Conservation (phyloP, 805 yeast genomes). For the Candida morakotiae region DNA sequence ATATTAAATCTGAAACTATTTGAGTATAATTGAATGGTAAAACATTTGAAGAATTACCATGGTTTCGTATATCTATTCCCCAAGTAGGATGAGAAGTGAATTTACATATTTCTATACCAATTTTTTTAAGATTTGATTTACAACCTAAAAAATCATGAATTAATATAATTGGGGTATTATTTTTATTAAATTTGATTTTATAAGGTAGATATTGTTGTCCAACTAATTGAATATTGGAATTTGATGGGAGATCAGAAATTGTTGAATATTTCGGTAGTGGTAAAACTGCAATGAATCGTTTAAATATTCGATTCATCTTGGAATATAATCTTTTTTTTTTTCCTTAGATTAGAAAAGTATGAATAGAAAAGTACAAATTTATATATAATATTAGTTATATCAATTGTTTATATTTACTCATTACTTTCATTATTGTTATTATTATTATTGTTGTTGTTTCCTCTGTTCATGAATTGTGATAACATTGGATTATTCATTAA, state of each 20-base stretch:
- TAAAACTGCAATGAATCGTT: neutral
- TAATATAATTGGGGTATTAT: conserved; percentile 34
- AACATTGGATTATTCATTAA: conserved; percentile 80
- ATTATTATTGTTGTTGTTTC: conserved; percentile 2
- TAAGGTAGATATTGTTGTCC: neutral
- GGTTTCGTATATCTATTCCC: conserved; percentile 52
- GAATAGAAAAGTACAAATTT: neutral
- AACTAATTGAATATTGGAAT: neutral
- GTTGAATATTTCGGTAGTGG: neutral
- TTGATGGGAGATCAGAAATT: neutral
- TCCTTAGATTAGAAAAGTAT: neutral
- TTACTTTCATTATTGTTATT: neutral
- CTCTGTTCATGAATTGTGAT: conserved; percentile 54
- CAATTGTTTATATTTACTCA: neutral
- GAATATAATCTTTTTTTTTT: neutral
- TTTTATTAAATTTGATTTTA: neutral
- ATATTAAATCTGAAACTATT: conserved; percentile 39
- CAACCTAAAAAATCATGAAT: conserved; percentile 57
- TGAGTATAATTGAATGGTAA: conserved; percentile 41
- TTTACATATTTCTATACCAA: conserved; percentile 33
- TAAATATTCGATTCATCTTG: neutral
- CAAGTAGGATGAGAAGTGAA: conserved; percentile 28
- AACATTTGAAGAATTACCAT: conserved; percentile 46
- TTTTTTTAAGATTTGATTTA: conserved; percentile 36
- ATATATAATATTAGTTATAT: neutral